A percentile compares a stretch with the other conserved stretches of the same genome.
Conservation (phyloP, 2,329 filamentous ascomycete species). For the Zopfia rhizophila region DNA sequence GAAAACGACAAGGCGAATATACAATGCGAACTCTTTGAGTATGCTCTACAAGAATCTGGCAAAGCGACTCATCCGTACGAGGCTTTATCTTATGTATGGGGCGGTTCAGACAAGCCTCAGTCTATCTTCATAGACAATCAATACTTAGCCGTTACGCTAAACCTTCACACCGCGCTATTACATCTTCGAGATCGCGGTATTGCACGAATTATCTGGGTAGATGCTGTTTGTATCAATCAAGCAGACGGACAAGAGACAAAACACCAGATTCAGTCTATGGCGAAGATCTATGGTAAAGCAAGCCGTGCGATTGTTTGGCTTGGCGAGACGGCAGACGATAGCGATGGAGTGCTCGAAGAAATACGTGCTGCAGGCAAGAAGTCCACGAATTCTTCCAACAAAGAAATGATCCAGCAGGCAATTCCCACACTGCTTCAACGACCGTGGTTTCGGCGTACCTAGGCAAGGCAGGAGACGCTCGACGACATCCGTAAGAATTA, state of each 20-base stretch:
- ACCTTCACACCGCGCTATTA: slow-evolving; percentile 10
- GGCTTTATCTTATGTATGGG: slow-evolving; percentile 23
- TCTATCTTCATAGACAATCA: slow-evolving; percentile 12
- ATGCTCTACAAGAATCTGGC: background rate
- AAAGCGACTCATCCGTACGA: slow-evolving; percentile 6
- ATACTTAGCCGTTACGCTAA: slow-evolving; percentile 6
- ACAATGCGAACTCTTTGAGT: slow-evolving; percentile 13
- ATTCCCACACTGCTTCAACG: slow-evolving; percentile 5
- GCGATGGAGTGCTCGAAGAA: too few relatives aligned
- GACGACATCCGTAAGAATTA: background rate
- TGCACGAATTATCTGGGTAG: slow-evolving; percentile 18
- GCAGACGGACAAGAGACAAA: slow-evolving; percentile 1
- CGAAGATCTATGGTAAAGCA: too few relatives aligned
- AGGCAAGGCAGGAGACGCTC: slow-evolving; percentile 1
- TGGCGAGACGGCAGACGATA: too few relatives aligned
- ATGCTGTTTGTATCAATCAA: slow-evolving; percentile 26
- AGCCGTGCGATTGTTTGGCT: too few relatives aligned
- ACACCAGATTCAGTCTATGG: too few relatives aligned
- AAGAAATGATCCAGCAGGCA: background rate
- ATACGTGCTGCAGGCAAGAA: slow-evolving; percentile 1
- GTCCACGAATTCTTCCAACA: background rate
- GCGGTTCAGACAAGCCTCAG: slow-evolving; percentile 2
- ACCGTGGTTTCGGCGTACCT: slow-evolving; percentile 19
- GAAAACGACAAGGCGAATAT: too few relatives aligned
- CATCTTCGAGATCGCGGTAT: slow-evolving; percentile 15